Conservation (phyloP, 371 early-diverging fungal species). For the Mucor irregularis region DNA sequence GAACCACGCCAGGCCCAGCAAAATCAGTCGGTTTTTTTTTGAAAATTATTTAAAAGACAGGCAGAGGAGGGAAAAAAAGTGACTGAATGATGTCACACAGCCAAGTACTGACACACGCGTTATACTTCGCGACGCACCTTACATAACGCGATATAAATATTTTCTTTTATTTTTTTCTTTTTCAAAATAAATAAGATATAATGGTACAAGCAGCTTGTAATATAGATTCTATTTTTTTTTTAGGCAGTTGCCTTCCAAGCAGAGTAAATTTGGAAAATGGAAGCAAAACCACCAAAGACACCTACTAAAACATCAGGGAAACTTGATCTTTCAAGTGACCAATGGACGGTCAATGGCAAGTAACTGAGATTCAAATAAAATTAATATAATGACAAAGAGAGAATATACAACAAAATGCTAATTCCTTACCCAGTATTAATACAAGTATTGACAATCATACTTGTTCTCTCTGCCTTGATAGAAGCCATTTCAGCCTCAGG, state of each 20-base stretch:
- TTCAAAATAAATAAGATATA: too few relatives aligned
- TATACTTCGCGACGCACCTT: too few relatives aligned
- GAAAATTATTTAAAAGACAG: not conserved
- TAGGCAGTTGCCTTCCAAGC: constrained; percentile 80
- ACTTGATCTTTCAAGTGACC: constrained; percentile 79
- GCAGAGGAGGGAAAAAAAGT: not conserved
- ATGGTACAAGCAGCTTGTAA: too few relatives aligned
- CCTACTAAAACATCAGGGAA: constrained; percentile 94
- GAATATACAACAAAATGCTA: not conserved
- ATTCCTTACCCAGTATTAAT: constrained; percentile 75
- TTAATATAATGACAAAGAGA: not conserved
- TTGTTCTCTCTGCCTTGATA: constrained; percentile 59
- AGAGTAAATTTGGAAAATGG: constrained; percentile 78
- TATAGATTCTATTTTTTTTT: not conserved
- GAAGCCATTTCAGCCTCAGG: constrained; percentile 52
- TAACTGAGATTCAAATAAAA: constrained; percentile 54
- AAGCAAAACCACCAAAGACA: constrained; percentile 90
- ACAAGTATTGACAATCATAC: constrained; percentile 68
- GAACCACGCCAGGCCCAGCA: constrained; percentile 1
- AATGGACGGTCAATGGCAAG: constrained; percentile 92
- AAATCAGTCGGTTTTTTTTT: not conserved
- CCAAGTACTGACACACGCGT: too few relatives aligned
- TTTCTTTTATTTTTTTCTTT: too few relatives aligned
- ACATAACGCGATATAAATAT: too few relatives aligned
- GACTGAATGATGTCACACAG: constrained; percentile 8